Evolutionary conservation across 371 early-diverging fungal species (phyloP), one percentile per base, ranked within the genome.

Genomic region (Circinella minor): DNA sequence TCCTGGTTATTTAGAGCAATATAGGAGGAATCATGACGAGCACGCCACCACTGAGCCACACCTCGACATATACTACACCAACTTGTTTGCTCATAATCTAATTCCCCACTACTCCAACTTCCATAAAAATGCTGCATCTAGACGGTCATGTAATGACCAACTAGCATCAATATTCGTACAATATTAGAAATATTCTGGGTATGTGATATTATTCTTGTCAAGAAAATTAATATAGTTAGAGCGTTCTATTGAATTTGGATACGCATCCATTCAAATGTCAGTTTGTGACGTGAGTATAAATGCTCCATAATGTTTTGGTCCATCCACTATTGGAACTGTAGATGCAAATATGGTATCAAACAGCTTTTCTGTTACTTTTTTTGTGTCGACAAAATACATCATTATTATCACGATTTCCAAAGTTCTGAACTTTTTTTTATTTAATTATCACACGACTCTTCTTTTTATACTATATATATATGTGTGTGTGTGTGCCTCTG

Each of bases 61-160:
- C 79, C 77, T 9, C 75, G 80, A 48, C 82, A 82, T 6, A 82
- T 62, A 9, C 76, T 69, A 18, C 82, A 82, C 48, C 77, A 82
- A n/a, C 75, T 68, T 0, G 73, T 71, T 36, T 68, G 39, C 8
- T 76, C 20, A 36, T 70, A 68, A 39, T 72, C 61, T 0, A 62
- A 48, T 0, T 39, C 51, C 10, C 70, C 39, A 36, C 77, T 76
- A n/a, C 74, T 72, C 82, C 82, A 82, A 4, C 70, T 66, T 9
- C n/a, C 43, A 14, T 78, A 64, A 66, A 27, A 82, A 79, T 5
- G 72, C 55, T 9, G 74, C 71, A 20, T 74, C 71, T 13, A 82
- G 38, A 34, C 75, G 75, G n/a, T 78, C 70, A 49, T 71, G 62
- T 15, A 69, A 55, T 9, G 77, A 63, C 1, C 27, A 27, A 27